Evolutionary conservation across 2,329 filamentous ascomycete genomes (phyloP).

Genomic region (Trichoderma atroviride): DNA sequence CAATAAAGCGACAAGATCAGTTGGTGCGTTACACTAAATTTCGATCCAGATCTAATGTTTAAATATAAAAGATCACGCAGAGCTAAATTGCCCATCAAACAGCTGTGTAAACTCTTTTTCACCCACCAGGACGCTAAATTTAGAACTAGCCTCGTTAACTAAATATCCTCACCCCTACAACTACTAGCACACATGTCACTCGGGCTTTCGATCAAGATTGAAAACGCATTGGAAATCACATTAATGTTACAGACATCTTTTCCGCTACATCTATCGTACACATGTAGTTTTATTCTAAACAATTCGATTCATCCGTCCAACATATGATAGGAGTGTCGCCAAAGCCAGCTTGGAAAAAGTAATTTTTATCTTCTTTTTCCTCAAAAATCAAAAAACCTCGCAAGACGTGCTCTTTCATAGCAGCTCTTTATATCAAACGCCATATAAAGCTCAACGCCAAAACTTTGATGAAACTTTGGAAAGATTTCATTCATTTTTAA

Average conservation of each 20-base stretch:
- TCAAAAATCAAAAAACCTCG: background rate
- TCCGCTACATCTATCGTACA: conserved; percentile 34
- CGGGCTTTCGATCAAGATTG: background rate
- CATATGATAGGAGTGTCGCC: conserved; percentile 21
- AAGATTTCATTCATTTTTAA: background rate
- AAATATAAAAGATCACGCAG: background rate
- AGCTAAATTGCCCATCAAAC: background rate
- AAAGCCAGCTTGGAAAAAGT: background rate
- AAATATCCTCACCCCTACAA: conserved; percentile 31
- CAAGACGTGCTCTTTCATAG: background rate
- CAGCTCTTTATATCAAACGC: conserved; percentile 21
- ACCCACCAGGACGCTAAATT: conserved; percentile 12
- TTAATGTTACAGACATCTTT: conserved; percentile 25
- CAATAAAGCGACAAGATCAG: background rate
- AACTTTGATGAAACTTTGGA: background rate
- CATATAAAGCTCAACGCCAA: conserved; percentile 16
- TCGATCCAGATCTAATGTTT: background rate
- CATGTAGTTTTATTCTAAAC: background rate
- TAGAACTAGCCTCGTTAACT: conserved; percentile 36
- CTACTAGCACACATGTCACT: background rate
- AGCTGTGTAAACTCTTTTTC: conserved; percentile 5
- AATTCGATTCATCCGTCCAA: conserved; percentile 1
- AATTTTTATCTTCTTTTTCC: background rate
- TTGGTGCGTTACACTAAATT: background rate
- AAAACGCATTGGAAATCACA: background rate